phyloP scores from a whole-genome alignment of 805 yeast species.

The Candida railenensis region DNA sequence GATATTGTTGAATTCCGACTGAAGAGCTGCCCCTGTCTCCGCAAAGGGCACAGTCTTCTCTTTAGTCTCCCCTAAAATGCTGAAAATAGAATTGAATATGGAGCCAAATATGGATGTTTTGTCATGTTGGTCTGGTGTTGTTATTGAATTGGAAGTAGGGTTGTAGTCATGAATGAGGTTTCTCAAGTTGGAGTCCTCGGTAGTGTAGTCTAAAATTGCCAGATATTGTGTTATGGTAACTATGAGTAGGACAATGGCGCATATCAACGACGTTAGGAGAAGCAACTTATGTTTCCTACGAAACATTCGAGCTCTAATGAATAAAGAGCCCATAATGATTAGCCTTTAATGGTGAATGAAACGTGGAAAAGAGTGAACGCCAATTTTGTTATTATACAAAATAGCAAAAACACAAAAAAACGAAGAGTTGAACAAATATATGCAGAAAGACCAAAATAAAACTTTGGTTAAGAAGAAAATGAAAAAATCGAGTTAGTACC shows the following conservation, averaged over 20 bases:
- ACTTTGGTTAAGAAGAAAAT: no score
- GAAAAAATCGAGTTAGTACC: no score
- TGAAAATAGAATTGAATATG: neutral
- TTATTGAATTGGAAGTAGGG: constrained; percentile 1
- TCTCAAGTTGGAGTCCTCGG: neutral
- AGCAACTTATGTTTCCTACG: constrained; percentile 6
- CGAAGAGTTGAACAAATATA: neutral
- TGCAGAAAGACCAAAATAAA: no score
- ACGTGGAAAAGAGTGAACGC: neutral
- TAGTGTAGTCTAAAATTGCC: neutral
- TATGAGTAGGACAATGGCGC: neutral
- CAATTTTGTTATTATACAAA: no score
- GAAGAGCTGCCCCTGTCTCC: constrained; percentile 10
- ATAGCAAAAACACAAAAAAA: neutral
- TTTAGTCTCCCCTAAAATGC: neutral
- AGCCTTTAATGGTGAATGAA: neutral
- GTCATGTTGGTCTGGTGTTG: neutral
- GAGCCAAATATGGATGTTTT: neutral
- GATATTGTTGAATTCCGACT: constrained; percentile 9
- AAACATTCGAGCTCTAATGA: constrained; percentile 5
- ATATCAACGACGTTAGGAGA: constrained; percentile 1
- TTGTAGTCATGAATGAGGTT: neutral
- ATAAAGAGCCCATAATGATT: neutral
- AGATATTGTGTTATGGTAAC: neutral
- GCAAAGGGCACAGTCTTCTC: constrained; percentile 13